Conservation (phyloP, 805 yeast species). For the Groenewaldozyma tartarivorans region DNA sequence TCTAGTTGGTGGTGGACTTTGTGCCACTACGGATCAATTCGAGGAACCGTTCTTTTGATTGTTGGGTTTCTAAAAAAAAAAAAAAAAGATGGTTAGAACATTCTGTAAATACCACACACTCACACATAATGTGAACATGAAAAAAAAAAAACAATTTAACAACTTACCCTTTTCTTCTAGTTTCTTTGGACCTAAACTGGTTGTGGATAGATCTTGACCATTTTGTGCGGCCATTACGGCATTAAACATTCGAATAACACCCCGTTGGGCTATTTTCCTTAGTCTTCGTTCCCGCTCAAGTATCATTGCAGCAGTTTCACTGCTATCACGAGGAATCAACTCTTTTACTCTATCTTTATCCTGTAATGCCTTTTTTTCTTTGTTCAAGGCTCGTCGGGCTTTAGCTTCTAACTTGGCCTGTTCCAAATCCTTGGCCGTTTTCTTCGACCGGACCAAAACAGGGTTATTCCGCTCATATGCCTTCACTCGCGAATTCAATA, state of each 20-base stretch:
- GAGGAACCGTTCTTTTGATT: constrained; percentile 81
- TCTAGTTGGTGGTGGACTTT: constrained; percentile 5
- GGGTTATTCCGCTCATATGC: constrained; percentile 88
- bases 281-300: constrained; percentile 60
- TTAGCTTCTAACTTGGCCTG: constrained; percentile 73
- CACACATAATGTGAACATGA: constrained; percentile 22
- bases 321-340: constrained; percentile 48
- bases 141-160: not conserved
- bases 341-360: constrained; percentile 61
- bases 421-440: constrained; percentile 63
- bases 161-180: constrained; percentile 33
- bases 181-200: constrained; percentile 19
- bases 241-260: constrained; percentile 77
- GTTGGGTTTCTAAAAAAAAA: constrained; percentile 43
- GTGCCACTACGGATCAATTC: constrained; percentile 53
- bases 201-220: constrained; percentile 24
- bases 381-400: constrained; percentile 59
- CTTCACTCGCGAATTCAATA: constrained; percentile 74
- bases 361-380: constrained; percentile 60
- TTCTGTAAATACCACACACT: no score
- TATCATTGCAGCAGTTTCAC: constrained; percentile 37
- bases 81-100: no score
- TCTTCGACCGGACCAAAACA: constrained; percentile 73
- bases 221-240: constrained; percentile 76
- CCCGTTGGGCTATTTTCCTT: constrained; percentile 77